Evolutionary conservation across 2,329 filamentous ascomycete species (phyloP), one percentile per base, ranked within the genome.

Genomic region (Gnomoniopsis smithogilvyi): DNA sequence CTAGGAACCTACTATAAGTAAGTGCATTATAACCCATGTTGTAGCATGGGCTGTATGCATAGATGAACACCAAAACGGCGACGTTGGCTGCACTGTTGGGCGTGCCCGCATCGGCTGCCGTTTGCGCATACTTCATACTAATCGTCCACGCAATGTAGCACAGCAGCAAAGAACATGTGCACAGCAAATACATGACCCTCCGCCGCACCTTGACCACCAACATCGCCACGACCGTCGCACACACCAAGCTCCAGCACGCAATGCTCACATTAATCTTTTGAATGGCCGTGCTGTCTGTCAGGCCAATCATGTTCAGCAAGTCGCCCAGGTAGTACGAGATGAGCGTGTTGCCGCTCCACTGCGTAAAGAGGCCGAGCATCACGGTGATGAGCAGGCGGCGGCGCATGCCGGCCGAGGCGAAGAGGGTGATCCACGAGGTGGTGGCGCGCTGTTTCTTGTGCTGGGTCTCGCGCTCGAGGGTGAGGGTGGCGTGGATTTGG

Each of bases 11-110:
- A 80, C 78, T 87, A 69, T 87, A 87, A 1, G 83, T 86, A 56
- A 89, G 73, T 15, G 85, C 82, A 66, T 88, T 88, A 69, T 87
- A 86, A n/a, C 84, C 85, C 52, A 88, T 77, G 64, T 87, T 87
- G 68, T 88, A 88, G 61, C 74, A 76, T 3, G 84, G 82, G 11
- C 77, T 78, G 68, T 86, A 88, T 3, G 77, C 73, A 62, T 85
- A 87, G 64, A 83, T 84, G 70, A 85, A 87, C 69, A 87, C 80
- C 34, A 88, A 72, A 38, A 70, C 72, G 1, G 77, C 70, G 24
- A 73, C 70, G 34, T 69, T 72, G 10, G 75, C 73, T 15, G 63
- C 67, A 61, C 64, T 58, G 62, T 73, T 73, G 12, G 63, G 56
- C 24, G 64, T 67, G 11, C 65, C 63, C 10, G 62, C 63, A 24